A percentile compares a stretch with the other conserved stretches of the same genome.
Conservation (phyloP, 169 alveolate species). For the Plasmodium knowlesi region DNA sequence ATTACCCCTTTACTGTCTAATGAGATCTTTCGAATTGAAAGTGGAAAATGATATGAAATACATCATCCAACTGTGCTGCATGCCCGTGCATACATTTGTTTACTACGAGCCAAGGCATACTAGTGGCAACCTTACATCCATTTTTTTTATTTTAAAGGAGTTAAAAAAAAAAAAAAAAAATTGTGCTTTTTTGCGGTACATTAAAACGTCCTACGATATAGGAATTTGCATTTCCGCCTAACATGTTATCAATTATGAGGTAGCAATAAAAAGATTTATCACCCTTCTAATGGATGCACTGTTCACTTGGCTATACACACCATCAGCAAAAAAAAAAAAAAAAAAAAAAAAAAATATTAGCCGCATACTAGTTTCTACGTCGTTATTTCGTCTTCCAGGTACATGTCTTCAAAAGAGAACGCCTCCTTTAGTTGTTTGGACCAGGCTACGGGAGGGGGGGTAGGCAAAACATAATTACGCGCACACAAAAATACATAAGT, state of each 20-base stretch:
- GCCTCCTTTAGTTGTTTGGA: constrained; percentile 58
- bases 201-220: background rate
- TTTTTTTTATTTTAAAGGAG: background rate
- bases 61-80: background rate
- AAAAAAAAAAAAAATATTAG: background rate
- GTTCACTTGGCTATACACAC: background rate
- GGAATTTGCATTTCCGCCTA: background rate
- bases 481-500: background rate
- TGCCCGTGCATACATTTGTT: background rate
- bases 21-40: background rate
- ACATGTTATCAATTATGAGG: background rate
- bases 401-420: constrained; percentile 52
- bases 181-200: background rate
- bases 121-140: background rate
- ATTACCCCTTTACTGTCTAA: background rate
- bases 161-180: no score
- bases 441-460: constrained; percentile 45
- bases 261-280: background rate
- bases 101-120: background rate
- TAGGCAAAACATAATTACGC: background rate
- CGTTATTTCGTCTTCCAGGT: constrained; percentile 70
- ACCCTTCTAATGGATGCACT: background rate
- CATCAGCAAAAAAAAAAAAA: background rate
- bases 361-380: background rate
- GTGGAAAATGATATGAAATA: background rate